Percentiles rank a stretch among this genome's conserved stretches.
Evolutionary conservation across 768 basidiomycete species (phyloP).

Genomic region (Pulveroboletus sp.): DNA sequence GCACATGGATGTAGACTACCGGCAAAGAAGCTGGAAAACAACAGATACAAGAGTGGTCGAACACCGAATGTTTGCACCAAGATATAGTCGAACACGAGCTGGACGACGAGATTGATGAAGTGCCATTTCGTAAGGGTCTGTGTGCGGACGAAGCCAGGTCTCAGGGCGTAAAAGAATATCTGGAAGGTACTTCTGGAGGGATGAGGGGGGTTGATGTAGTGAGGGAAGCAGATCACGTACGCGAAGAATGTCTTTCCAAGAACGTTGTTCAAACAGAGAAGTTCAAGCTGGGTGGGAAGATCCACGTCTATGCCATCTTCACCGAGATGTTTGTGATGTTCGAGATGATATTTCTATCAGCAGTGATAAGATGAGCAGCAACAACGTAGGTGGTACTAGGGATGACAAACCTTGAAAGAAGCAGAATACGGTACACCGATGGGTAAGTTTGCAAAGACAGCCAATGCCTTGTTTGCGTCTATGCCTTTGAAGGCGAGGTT

Average conservation of each 20-base stretch:
- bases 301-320: conserved; percentile 97
- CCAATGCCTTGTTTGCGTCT: conserved; percentile 77
- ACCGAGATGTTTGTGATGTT: conserved; percentile 94
- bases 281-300: conserved; percentile 82
- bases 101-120: conserved; percentile 63
- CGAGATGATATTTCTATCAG: conserved; percentile 85
- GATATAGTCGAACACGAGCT: conserved; percentile 69
- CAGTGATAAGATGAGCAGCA: conserved; percentile 7
- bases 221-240: conserved; percentile 41
- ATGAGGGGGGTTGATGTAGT: conserved; percentile 10
- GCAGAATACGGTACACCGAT: conserved; percentile 95
- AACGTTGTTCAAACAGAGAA: conserved; percentile 87
- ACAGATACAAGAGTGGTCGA: conserved; percentile 68
- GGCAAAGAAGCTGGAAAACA: conserved; percentile 92
- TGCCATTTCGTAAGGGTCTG: conserved; percentile 86
- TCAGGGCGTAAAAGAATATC: conserved; percentile 95
- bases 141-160: conserved; percentile 86
- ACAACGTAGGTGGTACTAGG: background rate
- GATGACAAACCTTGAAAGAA: conserved; percentile 75
- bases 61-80: conserved; percentile 49
- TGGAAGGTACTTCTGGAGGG: conserved; percentile 78
- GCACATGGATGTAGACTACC: conserved; percentile 95
- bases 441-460: conserved; percentile 88
- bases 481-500: conserved; percentile 90
- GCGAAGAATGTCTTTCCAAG: conserved; percentile 98